phyloP scores from a whole-genome alignment of 495 filamentous ascomycete genomes.

The Hypoxylon fragiforme region DNA sequence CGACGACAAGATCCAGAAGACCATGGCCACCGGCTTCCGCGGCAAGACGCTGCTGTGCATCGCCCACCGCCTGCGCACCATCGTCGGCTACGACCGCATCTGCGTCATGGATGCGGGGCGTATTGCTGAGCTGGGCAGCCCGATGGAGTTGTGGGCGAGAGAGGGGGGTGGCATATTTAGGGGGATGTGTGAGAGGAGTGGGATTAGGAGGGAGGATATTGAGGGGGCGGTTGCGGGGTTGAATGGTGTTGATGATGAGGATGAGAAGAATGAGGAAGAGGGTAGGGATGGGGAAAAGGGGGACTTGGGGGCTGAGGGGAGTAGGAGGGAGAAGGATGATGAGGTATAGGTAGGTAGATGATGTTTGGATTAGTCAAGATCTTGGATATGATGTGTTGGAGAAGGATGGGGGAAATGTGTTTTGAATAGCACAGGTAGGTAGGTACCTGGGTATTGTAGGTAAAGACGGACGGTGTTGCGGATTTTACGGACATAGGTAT shows the following conservation, averaged over 20 bases:
- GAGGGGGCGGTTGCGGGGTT: conserved; percentile 28
- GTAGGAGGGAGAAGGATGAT: conserved; percentile 12
- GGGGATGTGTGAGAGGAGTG: conserved; percentile 89
- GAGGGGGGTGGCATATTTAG: conserved; percentile 73
- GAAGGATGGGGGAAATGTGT: too few relatives aligned
- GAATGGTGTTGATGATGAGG: conserved; percentile 10
- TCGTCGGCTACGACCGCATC: conserved; percentile 93
- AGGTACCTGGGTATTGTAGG: too few relatives aligned
- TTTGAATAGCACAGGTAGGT: too few relatives aligned
- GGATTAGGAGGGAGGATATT: conserved; percentile 79
- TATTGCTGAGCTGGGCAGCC: conserved; percentile 85
- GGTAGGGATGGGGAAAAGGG: conserved; percentile 2
- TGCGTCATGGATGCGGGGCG: conserved; percentile 89
- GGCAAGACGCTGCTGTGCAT: conserved; percentile 93
- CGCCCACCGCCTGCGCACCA: conserved; percentile 89
- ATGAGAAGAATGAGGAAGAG: neutral
- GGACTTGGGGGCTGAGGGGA: neutral
- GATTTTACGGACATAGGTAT: too few relatives aligned
- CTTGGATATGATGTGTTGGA: too few relatives aligned
- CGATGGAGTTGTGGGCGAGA: conserved; percentile 63
- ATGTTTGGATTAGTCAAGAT: too few relatives aligned
- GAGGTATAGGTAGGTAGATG: conserved; percentile 9
- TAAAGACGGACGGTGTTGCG: too few relatives aligned
- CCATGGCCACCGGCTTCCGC: conserved; percentile 83
- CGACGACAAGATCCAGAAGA: conserved; percentile 90